A percentile compares a stretch with the other conserved stretches of the same genome.
Evolutionary conservation across 2,329 filamentous ascomycete species (phyloP).

Genomic region (Verticillium zaregamsianum): DNA sequence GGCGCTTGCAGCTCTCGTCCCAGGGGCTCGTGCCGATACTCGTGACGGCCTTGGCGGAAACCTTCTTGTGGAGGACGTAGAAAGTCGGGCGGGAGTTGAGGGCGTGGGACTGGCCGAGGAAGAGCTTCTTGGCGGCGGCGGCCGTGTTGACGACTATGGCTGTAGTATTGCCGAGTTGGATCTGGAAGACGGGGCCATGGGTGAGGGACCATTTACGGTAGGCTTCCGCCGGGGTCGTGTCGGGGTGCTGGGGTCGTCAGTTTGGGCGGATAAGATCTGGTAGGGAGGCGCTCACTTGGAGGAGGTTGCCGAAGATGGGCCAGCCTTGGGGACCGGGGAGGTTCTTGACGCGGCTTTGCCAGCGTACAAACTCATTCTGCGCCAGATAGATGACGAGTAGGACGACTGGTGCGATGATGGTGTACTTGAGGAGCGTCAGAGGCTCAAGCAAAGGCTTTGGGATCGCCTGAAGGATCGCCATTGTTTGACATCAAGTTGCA

Average conservation of each 20-base stretch:
- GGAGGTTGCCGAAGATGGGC: slow-evolving; percentile 11
- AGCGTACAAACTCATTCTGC: slow-evolving; percentile 6
- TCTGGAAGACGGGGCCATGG: slow-evolving; percentile 27
- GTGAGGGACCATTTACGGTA: slow-evolving; percentile 22
- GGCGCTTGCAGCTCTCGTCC: slow-evolving; percentile 63
- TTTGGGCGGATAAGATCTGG: too few relatives aligned
- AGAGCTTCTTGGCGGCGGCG: slow-evolving; percentile 58
- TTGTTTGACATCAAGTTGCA: too few relatives aligned
- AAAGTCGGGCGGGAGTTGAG: slow-evolving; percentile 62
- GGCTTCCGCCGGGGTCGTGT: slow-evolving; percentile 9
- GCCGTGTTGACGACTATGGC: slow-evolving; percentile 65
- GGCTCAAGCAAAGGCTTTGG: too few relatives aligned
- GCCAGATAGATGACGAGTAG: background rate
- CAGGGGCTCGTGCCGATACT: slow-evolving; percentile 63
- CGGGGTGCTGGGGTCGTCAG: too few relatives aligned
- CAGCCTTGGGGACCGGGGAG: slow-evolving; percentile 11
- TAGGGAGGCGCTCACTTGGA: too few relatives aligned
- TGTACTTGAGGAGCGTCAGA: too few relatives aligned
- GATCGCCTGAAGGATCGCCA: too few relatives aligned
- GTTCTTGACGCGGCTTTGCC: slow-evolving; percentile 3
- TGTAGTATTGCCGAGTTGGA: slow-evolving; percentile 40
- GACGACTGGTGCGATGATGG: too few relatives aligned
- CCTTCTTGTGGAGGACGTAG: slow-evolving; percentile 58
- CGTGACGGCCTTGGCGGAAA: slow-evolving; percentile 29
- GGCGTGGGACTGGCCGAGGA: slow-evolving; percentile 63